Evolutionary conservation across 495 filamentous ascomycete species (phyloP), one percentile per base, ranked within the genome.

Genomic region (Penicillium diatomitis): DNA sequence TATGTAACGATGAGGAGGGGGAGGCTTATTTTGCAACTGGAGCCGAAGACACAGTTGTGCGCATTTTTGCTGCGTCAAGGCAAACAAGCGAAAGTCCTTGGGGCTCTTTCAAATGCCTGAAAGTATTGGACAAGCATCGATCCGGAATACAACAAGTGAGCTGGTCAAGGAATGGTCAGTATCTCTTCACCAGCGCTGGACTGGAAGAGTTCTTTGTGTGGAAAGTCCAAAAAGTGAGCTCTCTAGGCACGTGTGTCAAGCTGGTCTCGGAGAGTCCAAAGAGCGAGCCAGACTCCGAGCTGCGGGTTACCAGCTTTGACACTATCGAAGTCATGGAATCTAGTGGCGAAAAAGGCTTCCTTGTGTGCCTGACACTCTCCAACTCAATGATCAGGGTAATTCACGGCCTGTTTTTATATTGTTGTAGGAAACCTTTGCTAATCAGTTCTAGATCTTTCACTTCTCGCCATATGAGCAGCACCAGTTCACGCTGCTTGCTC

Each of bases 161-260:
- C 50, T 97, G 87, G 86, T 81, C 83, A 8, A 58, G 58, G 8
- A 64, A 74, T 38, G 80, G 83, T 3, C 59, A 71, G 6, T 86
- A 80, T 57, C 74, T 99, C 7, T 84, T 97, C 59, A 92, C 85
- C 47, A 87, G 86, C 53, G 88, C 81, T 8, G 92, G 87, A 0
- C 83, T 79, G 48, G 91, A 95, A 56, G 94, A 97, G 57, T 84
- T 97, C 51, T 91, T 80, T 48, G 77, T 91, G 29, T 98, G 91
- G 90, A 73, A 78, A 32, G 58, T 95, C 8, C 64, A 69, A 2
- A 55, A 47, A 2, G 61, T 90, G 8, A 75, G 77, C 39, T 53
- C 65, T 33, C 62, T 80, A 49, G 69, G 81, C 49, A 41, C 84
- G 2, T 44, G 9, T 9, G 31, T 44, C 31, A 44, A 44, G 10